Base-by-base conservation (phyloP, 148 eudicot species). In the Talinum fruticosum region DNA sequence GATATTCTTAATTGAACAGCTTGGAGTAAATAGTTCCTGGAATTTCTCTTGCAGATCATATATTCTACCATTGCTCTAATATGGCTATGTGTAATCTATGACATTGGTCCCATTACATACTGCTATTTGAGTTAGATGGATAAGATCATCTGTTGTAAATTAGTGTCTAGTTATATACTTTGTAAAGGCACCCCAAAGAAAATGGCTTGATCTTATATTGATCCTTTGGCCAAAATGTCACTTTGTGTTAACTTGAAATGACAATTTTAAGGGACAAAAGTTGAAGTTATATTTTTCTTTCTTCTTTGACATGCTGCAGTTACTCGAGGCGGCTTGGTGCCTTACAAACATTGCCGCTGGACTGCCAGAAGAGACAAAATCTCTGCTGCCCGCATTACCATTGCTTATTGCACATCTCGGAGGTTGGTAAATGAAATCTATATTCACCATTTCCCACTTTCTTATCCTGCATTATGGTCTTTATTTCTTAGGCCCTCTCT, bases 311-410 rank as follows among this genome's bases (percentile, higher is more conserved):
- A 30, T 75, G 67, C 75, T 68, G 66, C 91, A 96, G 99, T 87
- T 96, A 86, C 99, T 91, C 77, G 97, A 96, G 84, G 91, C 97
- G 62, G 97, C 99, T 86, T 96, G 97, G 99, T 96, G 97, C 82
- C 92, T 96, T 76, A 96, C 99, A 33, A 96, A 93, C 82, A 91
- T 96, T 65, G 99, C 99, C 14, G 97, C 97, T 47, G 99, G 99
- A 64, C 89, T 82, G 79, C 97, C 97, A 53, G 97, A 93, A 84
- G 99, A 93, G 86, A 96, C 97, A 41, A 89, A 86, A 82, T 88
- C 99, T 53, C 82, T 96, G 82, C 81, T 91, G 79, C 97, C 99
- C 74, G 99, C 99, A 62, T 82, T 93, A 72, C 99, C 99, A 10
- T 82, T 93, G 83, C 94, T 96, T 72, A 87, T 96, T 79, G 99